Evolutionary conservation across 352 stramenopile species (phyloP).

Genomic region (Phytophthora sojae): DNA sequence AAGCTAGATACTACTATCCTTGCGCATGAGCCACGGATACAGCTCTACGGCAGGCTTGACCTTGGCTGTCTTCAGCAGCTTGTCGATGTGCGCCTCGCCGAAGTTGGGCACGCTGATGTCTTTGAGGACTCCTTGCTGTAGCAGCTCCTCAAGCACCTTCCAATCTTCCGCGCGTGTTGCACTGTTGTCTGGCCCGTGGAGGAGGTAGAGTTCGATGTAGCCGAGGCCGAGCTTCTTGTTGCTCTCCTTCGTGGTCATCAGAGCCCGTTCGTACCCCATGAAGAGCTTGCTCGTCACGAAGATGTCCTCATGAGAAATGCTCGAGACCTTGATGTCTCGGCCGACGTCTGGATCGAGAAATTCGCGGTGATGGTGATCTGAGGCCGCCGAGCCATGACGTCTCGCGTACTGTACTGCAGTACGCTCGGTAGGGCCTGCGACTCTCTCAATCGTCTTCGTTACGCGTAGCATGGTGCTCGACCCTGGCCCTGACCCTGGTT

Average conservation of each 20-base stretch:
- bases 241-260: conserved; percentile 57
- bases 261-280: conserved; percentile 70
- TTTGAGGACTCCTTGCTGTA: conserved; percentile 58
- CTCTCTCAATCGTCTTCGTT: no score
- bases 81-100: conserved; percentile 81
- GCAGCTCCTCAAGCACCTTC: conserved; percentile 60
- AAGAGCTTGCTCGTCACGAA: conserved; percentile 91
- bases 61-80: conserved; percentile 63
- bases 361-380: no score
- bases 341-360: conserved; percentile 50
- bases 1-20: conserved; percentile 1
- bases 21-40: conserved; percentile 73
- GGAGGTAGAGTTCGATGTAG: conserved; percentile 84
- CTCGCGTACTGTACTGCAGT: no score
- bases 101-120: conserved; percentile 94
- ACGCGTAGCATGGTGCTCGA: no score
- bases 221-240: conserved; percentile 67
- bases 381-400: no score
- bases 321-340: conserved; percentile 69
- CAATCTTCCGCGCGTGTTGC: conserved; percentile 53
- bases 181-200: conserved; percentile 68
- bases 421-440: no score
- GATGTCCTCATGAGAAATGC: conserved; percentile 72
- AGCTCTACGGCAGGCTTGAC: conserved; percentile 77
- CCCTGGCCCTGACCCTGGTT: no score